phyloP scores from a whole-genome alignment of 495 filamentous ascomycete genomes.

The Penicillium herquei region DNA sequence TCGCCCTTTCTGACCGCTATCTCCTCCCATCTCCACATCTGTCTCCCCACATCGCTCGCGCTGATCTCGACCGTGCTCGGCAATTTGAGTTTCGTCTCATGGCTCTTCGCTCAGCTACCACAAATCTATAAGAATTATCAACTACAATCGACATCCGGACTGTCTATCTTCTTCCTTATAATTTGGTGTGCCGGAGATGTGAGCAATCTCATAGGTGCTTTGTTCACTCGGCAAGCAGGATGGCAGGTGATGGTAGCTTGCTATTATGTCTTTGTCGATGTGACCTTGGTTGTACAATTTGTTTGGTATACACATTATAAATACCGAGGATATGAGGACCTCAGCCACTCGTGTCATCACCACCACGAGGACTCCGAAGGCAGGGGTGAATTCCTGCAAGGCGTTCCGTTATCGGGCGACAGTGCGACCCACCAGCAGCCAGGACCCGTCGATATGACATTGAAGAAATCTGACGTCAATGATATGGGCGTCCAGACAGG shows the following conservation, averaged over 20 bases:
- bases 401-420: conserved; percentile 27
- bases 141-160: conserved; percentile 62
- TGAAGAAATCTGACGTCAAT: conserved; percentile 25
- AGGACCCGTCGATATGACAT: conserved; percentile 20
- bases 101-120: conserved; percentile 76
- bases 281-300: conserved; percentile 62
- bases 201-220: conserved; percentile 64
- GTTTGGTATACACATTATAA: conserved; percentile 64
- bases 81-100: conserved; percentile 63
- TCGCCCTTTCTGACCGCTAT: conserved; percentile 56
- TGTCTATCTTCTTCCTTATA: conserved; percentile 66
- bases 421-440: conserved; percentile 11
- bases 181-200: conserved; percentile 71
- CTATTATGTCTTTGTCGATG: conserved; percentile 70
- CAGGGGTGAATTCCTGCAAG: conserved; percentile 27
- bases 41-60: conserved; percentile 65
- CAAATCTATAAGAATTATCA: conserved; percentile 73
- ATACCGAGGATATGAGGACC: conserved; percentile 28
- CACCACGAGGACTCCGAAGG: conserved; percentile 19
- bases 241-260: conserved; percentile 69
- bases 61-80: conserved; percentile 66
- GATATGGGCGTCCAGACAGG: conserved; percentile 32
- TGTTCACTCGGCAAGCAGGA: conserved; percentile 64
- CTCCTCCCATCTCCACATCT: conserved; percentile 62
- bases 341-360: conserved; percentile 14